Base-by-base conservation (phyloP, 345 rosid species). In the Eucalyptus grandis region DNA sequence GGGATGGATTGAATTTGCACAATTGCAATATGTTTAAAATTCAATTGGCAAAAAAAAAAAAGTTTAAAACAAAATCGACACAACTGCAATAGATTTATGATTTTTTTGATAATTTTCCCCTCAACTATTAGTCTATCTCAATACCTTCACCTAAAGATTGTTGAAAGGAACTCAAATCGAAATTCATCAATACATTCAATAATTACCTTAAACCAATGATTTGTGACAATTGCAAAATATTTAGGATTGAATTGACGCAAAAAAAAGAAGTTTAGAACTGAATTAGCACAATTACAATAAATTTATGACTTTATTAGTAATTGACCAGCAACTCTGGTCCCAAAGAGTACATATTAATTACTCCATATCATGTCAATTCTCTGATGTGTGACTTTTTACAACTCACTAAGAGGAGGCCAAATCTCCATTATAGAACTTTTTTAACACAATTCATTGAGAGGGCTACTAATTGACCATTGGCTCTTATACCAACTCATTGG, bases 211-310 rank as follows among this genome's bases (percentile, higher is more conserved):
- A 53, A 19, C 58, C 24, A 53, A 53, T 53, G 58, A 19, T 19
- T 53, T 53, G 58, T 3, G 58, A 53, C 24, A 53, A 53, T 53
- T 53, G 24, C 24, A 53, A 53, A 53, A 53, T 53, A 19, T 53
- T 53, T 53, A 53, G 1, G 58, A 19, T 53, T 53, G 4, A 53
- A 53, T 53, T 53, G 24, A 19, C 2, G 0, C 19, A 14, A 49
- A 49, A 49, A 51, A 7, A 19, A 0, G 17, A 1, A 51, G 54
- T 51, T 53, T 7, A 19, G 2, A 19, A 53, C 0, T 19, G 2
- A 53, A 53, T 53, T 53, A 19, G 10, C 24, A 51, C 2, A 51
- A 51, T 51, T 53, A 8, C 10, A 8, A 53, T 53, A 53, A 8
- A 53, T 19, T 53, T 53, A 53, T 53, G 11, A 53, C 58, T 53